Evolutionary conservation across 306 rosid species (phyloP).

Genomic region (Cicer cuneatum): DNA sequence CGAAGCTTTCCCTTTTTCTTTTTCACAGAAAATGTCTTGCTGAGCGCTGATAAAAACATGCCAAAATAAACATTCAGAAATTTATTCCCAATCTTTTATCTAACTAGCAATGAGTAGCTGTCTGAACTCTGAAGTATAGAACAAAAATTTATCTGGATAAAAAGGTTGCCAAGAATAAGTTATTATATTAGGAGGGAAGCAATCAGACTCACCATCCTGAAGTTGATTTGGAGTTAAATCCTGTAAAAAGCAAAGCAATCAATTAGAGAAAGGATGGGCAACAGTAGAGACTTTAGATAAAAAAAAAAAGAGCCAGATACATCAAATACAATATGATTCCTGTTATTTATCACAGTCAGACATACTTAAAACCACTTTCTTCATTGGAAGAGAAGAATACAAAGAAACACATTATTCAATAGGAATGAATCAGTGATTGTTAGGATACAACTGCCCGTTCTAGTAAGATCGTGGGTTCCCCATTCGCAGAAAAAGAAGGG

Average conservation of each 20-base stretch:
- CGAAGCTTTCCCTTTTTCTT: slow-evolving; percentile 93
- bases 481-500: not conserved
- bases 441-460: not conserved
- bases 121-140: slow-evolving; percentile 10
- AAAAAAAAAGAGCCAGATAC: not conserved
- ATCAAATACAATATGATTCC: slow-evolving; percentile 12
- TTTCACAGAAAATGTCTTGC: slow-evolving; percentile 92
- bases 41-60: slow-evolving; percentile 64
- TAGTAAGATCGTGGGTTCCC: not conserved
- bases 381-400: slow-evolving; percentile 17
- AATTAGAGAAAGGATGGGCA: slow-evolving; percentile 31
- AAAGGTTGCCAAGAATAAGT: slow-evolving; percentile 1
- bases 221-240: slow-evolving; percentile 91
- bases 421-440: not conserved
- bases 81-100: slow-evolving; percentile 14
- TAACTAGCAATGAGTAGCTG: slow-evolving; percentile 5
- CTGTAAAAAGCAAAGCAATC: slow-evolving; percentile 60
- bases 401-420: slow-evolving; percentile 20
- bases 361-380: slow-evolving; percentile 23
- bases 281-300: slow-evolving; percentile 1
- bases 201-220: slow-evolving; percentile 75
- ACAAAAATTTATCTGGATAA: slow-evolving; percentile 20
- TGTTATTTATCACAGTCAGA: slow-evolving; percentile 17
- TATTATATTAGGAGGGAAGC: slow-evolving; percentile 28
- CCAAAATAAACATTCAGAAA: slow-evolving; percentile 46